These are phyloP conservation scores for Aspergillus bertholletiae DNA, from an alignment of 495 filamentous ascomycete genomes.

Conservation along the genomic window DNA sequence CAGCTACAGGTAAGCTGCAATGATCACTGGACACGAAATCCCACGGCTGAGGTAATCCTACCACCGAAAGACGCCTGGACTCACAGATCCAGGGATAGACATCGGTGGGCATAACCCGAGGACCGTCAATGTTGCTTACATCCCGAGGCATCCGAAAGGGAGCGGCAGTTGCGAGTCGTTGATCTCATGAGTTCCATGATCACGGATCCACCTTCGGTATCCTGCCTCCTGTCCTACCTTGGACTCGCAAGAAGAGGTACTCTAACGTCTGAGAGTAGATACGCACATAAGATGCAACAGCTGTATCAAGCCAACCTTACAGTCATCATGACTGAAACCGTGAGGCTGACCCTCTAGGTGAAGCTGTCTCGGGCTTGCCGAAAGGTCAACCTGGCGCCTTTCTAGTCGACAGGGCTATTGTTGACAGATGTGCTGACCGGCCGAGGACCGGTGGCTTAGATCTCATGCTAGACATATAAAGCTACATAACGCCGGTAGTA, in stretches of 20 bases:
- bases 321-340: neutral
- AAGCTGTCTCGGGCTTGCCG: neutral
- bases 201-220: neutral
- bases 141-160: neutral
- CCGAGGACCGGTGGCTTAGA: neutral
- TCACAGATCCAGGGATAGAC: neutral
- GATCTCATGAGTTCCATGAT: neutral
- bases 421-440: neutral
- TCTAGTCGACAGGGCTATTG: neutral
- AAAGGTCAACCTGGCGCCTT: neutral
- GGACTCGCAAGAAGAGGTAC: neutral
- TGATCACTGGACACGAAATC: neutral
- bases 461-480: neutral
- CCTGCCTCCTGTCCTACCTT: neutral
- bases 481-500: neutral
- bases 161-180: neutral
- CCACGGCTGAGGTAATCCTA: neutral
- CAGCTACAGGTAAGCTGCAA: neutral
- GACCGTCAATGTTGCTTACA: neutral
- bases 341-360: neutral
- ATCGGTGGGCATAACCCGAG: neutral
- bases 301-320: neutral
- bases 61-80: neutral
- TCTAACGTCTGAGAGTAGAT: neutral
- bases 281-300: neutral